Base-by-base conservation (phyloP, 2,329 filamentous ascomycete species). In the Ophiostoma tasmaniense region DNA sequence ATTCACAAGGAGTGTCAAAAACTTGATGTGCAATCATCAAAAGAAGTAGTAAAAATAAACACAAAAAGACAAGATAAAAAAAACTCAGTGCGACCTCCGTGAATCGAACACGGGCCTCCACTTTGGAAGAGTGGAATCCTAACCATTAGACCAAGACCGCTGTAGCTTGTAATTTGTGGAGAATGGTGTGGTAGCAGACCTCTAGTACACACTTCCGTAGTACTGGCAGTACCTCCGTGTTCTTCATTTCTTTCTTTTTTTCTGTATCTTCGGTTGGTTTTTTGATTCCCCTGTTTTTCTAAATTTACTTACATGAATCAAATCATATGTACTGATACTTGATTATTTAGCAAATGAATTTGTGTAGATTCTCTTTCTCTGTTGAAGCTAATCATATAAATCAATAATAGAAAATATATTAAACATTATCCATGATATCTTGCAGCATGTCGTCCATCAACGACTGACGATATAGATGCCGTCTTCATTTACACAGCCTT, bases 81-180 rank as follows among this genome's bases (percentile, higher is more conserved):
- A 2, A 33, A 66, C 30, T 20, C 11, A 65, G 55, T 70, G 69
- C 69, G 64, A 67, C 67, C 42, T 70, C 69, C 67, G 69, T 68
- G 69, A 70, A 67, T 70, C 69, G 67, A 70, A 70, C 69, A 68
- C 69, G 69, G 67, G 67, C 65, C 69, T 69, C 62, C 69, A 62
- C 67, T 35, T 70, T 70, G 69, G 69, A 70, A 70, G 69, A 39
- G 66, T 59, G 67, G 64, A 68, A 70, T 70, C 69, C 65, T 70
- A 70, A 70, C 69, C 69, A 68, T 70, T 70, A 70, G 69, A 70
- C 67, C 66, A 67, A 67, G 37, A 39, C 67, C 39, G 59, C 59
- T 45, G 11, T 6, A n/a, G 33, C 30, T 22, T 4, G 22, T 55
- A 55, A 55, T 25, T 22, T 25, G 50, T 55, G 50, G 50, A 55